Percentiles rank a stretch among this genome's conserved stretches.
phyloP scores from a whole-genome alignment of 1,284 basidiomycete genomes.

The Boletellus deceptivus region DNA sequence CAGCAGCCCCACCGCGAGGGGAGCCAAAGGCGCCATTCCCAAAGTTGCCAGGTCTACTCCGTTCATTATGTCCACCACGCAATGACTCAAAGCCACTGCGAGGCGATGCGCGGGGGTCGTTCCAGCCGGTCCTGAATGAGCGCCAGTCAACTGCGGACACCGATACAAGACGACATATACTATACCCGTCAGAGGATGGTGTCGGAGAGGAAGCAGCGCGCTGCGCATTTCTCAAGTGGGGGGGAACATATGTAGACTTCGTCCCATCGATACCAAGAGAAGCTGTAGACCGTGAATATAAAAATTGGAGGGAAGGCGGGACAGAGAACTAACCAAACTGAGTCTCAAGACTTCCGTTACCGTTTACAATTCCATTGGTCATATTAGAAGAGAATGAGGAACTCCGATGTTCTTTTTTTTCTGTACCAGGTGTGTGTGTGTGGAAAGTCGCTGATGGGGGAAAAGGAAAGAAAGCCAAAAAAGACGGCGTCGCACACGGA shows the following conservation, averaged over 20 bases:
- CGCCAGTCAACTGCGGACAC: slow-evolving; percentile 16
- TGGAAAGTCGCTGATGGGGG: slow-evolving; percentile 24
- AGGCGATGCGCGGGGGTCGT: slow-evolving; percentile 63
- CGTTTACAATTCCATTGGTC: slow-evolving; percentile 86
- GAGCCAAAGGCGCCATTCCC: slow-evolving; percentile 36
- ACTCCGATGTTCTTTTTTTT: slow-evolving; percentile 30
- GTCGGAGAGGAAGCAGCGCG: slow-evolving; percentile 65
- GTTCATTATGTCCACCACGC: slow-evolving; percentile 46
- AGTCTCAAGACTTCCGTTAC: slow-evolving; percentile 73
- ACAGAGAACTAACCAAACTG: slow-evolving; percentile 65
- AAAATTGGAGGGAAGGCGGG: slow-evolving; percentile 9
- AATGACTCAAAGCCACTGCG: slow-evolving; percentile 52
- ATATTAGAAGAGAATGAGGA: slow-evolving; percentile 55
- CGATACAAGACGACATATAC: slow-evolving; percentile 13
- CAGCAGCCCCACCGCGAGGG: slow-evolving; percentile 39
- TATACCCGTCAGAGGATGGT: slow-evolving; percentile 51
- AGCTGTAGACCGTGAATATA: slow-evolving; percentile 38
- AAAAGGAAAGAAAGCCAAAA: slow-evolving; percentile 23
- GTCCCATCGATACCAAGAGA: slow-evolving; percentile 69
- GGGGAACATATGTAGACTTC: slow-evolving; percentile 90
- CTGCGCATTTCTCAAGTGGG: slow-evolving; percentile 83
- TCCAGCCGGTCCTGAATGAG: slow-evolving; percentile 63
- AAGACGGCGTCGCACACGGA: slow-evolving; percentile 19
- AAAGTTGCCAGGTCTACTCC: slow-evolving; percentile 43
- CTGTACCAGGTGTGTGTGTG: slow-evolving; percentile 16